Evolutionary conservation across 768 basidiomycete genomes (phyloP).

Genomic region (Crepidotus variabilis): DNA sequence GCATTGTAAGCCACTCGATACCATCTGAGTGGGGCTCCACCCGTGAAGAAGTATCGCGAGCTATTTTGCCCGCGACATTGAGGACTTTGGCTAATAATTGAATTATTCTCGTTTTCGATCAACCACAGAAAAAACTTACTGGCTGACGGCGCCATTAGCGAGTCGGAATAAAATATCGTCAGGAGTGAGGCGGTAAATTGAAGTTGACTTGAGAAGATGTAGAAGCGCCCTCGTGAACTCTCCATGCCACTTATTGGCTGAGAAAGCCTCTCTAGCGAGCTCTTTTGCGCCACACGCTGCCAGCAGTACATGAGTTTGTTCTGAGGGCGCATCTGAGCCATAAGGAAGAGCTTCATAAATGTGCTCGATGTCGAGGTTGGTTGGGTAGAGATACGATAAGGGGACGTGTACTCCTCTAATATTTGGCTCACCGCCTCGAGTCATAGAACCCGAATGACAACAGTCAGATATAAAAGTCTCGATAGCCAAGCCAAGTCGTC

Average conservation of each 20-base stretch:
- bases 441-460: slow-evolving; percentile 12
- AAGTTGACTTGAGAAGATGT: background rate
- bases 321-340: background rate
- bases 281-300: slow-evolving; percentile 10
- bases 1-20: background rate
- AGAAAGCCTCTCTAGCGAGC: background rate
- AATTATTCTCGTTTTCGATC: background rate
- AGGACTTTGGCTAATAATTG: background rate
- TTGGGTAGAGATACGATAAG: background rate
- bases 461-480: slow-evolving; percentile 17
- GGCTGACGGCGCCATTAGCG: too few relatives aligned
- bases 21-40: background rate
- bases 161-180: background rate
- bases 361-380: slow-evolving; percentile 3
- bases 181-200: background rate
- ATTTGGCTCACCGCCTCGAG: background rate
- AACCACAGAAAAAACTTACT: background rate
- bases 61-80: background rate
- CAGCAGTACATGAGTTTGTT: slow-evolving; percentile 10
- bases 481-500: background rate
- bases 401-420: background rate
- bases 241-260: background rate
- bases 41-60: background rate
- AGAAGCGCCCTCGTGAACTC: background rate
- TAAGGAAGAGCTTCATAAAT: background rate